Conservation (phyloP, 164 flowering plant genomes). For the Aristolochia californica region DNA sequence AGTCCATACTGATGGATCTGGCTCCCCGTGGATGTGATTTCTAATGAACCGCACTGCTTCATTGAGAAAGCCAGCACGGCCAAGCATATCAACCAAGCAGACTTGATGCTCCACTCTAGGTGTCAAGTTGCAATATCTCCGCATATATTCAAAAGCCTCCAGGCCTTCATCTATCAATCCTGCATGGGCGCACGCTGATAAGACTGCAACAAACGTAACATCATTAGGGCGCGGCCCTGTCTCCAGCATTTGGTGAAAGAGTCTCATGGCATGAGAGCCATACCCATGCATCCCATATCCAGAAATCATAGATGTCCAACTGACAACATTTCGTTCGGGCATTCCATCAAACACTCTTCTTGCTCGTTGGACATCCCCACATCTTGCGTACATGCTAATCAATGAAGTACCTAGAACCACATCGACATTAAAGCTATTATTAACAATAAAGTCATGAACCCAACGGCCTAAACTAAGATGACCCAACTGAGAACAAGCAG, state of each 20-base stretch:
- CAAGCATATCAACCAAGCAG: constrained; percentile 66
- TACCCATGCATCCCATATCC: constrained; percentile 67
- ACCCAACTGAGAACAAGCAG: constrained; percentile 59
- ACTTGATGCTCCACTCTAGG: constrained; percentile 66
- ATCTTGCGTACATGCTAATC: constrained; percentile 61
- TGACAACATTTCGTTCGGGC: constrained; percentile 42
- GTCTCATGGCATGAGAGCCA: constrained; percentile 36
- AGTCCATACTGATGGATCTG: constrained; percentile 58
- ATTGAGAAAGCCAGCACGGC: constrained; percentile 46
- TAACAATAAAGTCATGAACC: constrained; percentile 35
- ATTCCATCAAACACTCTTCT: constrained; percentile 48
- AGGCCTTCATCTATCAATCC: constrained; percentile 54
- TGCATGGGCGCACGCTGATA: constrained; percentile 67
- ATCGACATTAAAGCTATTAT: constrained; percentile 25
- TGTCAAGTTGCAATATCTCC: constrained; percentile 20
- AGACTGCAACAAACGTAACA: constrained; percentile 48
- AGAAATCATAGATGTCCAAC: constrained; percentile 81
- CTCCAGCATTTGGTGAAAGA: constrained; percentile 35
- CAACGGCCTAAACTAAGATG: constrained; percentile 44
- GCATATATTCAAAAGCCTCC: constrained; percentile 28
- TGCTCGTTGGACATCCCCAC: constrained; percentile 53
- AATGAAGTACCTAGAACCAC: constrained; percentile 48
- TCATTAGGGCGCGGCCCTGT: constrained; percentile 38
- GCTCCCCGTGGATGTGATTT: constrained; percentile 14
- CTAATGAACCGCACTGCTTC: constrained; percentile 40